Conservation (phyloP, 2,329 filamentous ascomycete genomes). For the Sporothrix schenckii region DNA sequence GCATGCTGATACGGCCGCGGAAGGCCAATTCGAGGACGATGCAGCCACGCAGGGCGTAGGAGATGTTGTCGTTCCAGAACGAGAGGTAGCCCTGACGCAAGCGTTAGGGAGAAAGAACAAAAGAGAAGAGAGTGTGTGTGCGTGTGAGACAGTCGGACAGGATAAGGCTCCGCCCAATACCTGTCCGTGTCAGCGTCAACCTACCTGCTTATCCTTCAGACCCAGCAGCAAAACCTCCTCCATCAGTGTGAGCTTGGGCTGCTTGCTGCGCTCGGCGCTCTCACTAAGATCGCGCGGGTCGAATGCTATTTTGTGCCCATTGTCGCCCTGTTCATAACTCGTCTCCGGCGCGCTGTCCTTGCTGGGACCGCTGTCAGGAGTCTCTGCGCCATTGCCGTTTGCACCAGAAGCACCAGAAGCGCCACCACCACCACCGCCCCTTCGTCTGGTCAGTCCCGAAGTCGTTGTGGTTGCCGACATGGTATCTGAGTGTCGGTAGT, state of each 20-base stretch:
- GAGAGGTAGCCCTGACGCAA: slow-evolving; percentile 82
- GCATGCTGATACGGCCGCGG: slow-evolving; percentile 95
- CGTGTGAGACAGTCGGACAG: not conserved
- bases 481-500: not conserved
- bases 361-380: slow-evolving; percentile 61
- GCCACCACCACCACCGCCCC: slow-evolving; percentile 68
- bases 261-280: slow-evolving; percentile 92
- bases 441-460: slow-evolving; percentile 61
- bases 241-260: slow-evolving; percentile 98
- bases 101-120: not conserved
- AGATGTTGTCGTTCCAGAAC: slow-evolving; percentile 99
- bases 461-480: slow-evolving; percentile 40
- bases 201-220: slow-evolving; percentile 96
- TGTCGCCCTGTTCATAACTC: slow-evolving; percentile 87
- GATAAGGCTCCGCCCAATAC: not conserved
- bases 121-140: too few species aligned
- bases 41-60: slow-evolving; percentile 93
- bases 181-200: slow-evolving; percentile 24
- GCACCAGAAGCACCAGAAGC: slow-evolving; percentile 55
- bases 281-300: slow-evolving; percentile 97
- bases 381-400: slow-evolving; percentile 57
- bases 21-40: slow-evolving; percentile 98
- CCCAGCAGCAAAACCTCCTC: slow-evolving; percentile 95
- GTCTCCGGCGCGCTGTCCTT: slow-evolving; percentile 68
- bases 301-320: slow-evolving; percentile 98